Conservation (phyloP, 2,329 filamentous ascomycete genomes). For the Colletotrichum shisoi region DNA sequence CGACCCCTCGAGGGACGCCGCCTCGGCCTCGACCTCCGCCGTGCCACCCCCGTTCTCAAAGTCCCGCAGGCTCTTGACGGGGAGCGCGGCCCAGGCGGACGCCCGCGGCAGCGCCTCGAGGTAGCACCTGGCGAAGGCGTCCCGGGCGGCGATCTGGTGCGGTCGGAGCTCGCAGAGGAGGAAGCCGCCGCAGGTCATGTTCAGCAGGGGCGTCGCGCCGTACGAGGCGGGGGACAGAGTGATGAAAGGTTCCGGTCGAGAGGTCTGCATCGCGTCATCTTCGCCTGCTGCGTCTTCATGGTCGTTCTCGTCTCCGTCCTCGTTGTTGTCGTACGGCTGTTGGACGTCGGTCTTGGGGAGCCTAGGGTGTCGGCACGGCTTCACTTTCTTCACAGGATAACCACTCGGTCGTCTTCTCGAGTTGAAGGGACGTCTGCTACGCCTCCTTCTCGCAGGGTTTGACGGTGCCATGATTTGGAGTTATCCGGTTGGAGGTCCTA, state of each 20-base stretch:
- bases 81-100: background rate
- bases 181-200: constrained; percentile 4
- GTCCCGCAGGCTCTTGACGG: background rate
- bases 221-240: background rate
- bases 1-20: background rate
- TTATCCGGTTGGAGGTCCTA: background rate
- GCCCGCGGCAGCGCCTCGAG: background rate
- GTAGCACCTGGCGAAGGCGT: background rate
- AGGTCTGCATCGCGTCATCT: background rate
- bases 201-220: constrained; percentile 2
- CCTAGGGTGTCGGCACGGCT: constrained; percentile 1
- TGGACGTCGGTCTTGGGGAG: background rate
- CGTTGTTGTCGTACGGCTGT: too few relatives aligned
- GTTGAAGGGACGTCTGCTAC: background rate
- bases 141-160: background rate
- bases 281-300: background rate
- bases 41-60: background rate
- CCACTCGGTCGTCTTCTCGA: background rate
- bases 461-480: background rate
- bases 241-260: background rate
- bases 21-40: background rate
- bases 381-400: background rate
- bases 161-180: background rate
- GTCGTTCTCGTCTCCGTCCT: too few relatives aligned
- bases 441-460: background rate